Evolutionary conservation across 768 basidiomycete genomes (phyloP).

Genomic region (Pulveroboletus ravenelii): DNA sequence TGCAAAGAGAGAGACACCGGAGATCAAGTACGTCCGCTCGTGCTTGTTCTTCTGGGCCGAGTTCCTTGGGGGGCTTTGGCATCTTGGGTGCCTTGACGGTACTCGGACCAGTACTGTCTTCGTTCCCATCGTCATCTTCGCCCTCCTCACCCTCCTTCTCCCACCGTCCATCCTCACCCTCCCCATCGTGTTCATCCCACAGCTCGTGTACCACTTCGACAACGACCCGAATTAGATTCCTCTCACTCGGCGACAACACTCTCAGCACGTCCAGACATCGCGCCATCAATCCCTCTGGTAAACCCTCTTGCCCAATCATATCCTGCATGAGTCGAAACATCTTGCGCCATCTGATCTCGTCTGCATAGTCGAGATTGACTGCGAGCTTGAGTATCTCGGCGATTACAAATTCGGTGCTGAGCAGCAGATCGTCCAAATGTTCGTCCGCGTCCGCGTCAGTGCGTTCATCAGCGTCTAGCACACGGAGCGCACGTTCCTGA

Average conservation of each 20-base stretch:
- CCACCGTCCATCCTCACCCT: constrained; percentile 37
- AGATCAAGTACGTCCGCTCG: constrained; percentile 63
- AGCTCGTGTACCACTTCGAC: constrained; percentile 86
- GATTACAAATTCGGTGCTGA: constrained; percentile 55
- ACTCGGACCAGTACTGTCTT: constrained; percentile 4
- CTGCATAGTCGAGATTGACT: constrained; percentile 79
- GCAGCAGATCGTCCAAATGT: constrained; percentile 34
- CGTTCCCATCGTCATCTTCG: constrained; percentile 12
- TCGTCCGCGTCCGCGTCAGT: constrained; percentile 42
- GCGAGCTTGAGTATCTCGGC: constrained; percentile 78
- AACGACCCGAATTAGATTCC: constrained; percentile 81
- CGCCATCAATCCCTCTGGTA: constrained; percentile 68
- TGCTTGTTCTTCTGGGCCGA: constrained; percentile 56
- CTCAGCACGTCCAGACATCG: constrained; percentile 81
- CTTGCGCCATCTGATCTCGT: constrained; percentile 85
- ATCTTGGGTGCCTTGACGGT: constrained; percentile 12
- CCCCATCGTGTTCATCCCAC: constrained; percentile 42
- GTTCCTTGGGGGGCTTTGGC: constrained; percentile 31
- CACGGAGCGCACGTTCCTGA: constrained; percentile 30
- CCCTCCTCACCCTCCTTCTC: constrained; percentile 28
- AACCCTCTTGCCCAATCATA: constrained; percentile 68
- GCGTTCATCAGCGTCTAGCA: constrained; percentile 33
- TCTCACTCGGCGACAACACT: constrained; percentile 64
- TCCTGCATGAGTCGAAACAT: constrained; percentile 84
- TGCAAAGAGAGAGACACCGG: constrained; percentile 70